Evolutionary conservation across 495 filamentous ascomycete genomes (phyloP).

Genomic region (Trichoderma reesei): DNA sequence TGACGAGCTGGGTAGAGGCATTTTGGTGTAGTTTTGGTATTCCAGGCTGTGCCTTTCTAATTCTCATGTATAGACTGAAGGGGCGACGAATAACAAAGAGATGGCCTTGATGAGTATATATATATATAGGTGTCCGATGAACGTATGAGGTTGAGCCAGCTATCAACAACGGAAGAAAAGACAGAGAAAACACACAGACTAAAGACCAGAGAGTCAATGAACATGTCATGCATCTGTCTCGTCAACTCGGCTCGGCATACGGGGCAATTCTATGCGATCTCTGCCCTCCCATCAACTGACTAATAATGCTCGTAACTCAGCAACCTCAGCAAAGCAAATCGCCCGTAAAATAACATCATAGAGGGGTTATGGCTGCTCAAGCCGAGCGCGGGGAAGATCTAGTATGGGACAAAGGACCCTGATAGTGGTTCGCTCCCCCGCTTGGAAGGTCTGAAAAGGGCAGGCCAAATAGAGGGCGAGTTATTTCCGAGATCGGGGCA

Average conservation of each 20-base stretch:
- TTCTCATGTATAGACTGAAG: too few species aligned
- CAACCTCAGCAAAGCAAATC: neutral
- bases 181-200: neutral
- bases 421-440: neutral
- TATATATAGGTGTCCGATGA: neutral
- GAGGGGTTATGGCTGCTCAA: neutral
- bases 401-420: neutral
- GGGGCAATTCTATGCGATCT: neutral
- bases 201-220: neutral
- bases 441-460: neutral
- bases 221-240: neutral
- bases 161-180: neutral
- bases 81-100: neutral
- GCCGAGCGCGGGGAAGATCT: neutral
- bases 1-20: constrained; percentile 34
- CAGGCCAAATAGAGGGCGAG: neutral
- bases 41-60: too few species aligned
- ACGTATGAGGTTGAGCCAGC: neutral
- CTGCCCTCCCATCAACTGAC: neutral
- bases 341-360: neutral
- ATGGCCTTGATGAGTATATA: neutral
- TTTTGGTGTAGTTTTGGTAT: constrained; percentile 15
- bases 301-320: neutral
- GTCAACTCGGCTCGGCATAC: neutral
- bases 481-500: neutral